Percentiles rank a stretch among this genome's conserved stretches.
phyloP scores from a whole-genome alignment of 345 rosid genomes.

The Crucihimalaya himalaica region DNA sequence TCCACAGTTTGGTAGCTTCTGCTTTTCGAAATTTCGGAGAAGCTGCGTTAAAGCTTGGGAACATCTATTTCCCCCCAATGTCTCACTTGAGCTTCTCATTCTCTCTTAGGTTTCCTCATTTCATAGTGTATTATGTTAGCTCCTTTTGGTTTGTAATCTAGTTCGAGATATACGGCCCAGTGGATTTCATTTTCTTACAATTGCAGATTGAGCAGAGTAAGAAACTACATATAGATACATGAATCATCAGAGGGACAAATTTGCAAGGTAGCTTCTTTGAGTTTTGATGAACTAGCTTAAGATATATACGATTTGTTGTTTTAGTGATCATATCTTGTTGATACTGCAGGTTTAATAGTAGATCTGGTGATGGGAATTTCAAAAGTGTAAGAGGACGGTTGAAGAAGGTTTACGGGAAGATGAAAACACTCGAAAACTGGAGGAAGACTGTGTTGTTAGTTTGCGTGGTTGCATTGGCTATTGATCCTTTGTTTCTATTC shows the following conservation, averaged over 20 bases:
- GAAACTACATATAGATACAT: not conserved
- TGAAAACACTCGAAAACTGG: conserved; percentile 35
- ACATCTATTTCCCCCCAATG: too few species aligned
- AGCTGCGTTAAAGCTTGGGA: too few species aligned
- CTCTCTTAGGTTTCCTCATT: too few species aligned
- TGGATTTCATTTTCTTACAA: not conserved
- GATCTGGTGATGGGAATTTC: not conserved
- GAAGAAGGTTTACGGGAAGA: conserved; percentile 41
- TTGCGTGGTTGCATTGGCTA: conserved; percentile 19
- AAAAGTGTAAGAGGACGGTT: conserved; percentile 26
- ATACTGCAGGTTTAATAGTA: conserved; percentile 44
- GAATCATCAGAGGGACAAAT: not conserved
- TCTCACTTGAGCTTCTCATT: too few species aligned
- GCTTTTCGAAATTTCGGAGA: too few species aligned
- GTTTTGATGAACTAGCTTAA: not conserved
- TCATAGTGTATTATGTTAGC: too few species aligned
- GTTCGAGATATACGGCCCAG: too few species aligned
- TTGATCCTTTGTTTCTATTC: conserved; percentile 39
- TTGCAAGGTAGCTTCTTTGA: not conserved
- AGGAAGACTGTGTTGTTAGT: not conserved
- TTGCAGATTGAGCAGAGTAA: not conserved
- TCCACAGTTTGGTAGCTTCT: too few species aligned
- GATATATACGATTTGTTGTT: not conserved
- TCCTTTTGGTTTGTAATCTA: too few species aligned
- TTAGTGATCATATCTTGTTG: not conserved